Evolutionary conservation across 225 moss, liverwort and hornwort species (phyloP).

Genomic region (Neckera pumila): DNA sequence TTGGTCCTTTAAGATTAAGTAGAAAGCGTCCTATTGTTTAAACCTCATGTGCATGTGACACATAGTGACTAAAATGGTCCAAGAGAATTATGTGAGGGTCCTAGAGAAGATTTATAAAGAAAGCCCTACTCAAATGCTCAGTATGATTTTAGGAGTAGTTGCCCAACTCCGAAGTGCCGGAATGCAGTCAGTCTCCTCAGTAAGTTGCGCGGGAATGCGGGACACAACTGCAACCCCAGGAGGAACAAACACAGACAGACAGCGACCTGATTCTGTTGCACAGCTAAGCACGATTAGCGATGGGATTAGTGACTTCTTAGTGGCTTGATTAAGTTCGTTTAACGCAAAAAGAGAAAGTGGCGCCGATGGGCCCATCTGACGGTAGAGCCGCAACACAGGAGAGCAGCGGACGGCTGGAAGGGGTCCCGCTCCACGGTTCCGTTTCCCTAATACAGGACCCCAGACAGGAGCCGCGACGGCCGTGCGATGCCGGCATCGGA

Average conservation of each 20-base stretch:
- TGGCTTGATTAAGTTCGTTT: neutral
- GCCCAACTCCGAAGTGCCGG: too few species aligned
- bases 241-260: neutral
- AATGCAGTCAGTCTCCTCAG: neutral
- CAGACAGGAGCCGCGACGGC: fast-evolving
- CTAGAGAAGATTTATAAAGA: too few species aligned
- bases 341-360: neutral
- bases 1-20: too few species aligned
- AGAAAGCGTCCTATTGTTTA: too few species aligned
- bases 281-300: neutral
- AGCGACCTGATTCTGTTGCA: neutral
- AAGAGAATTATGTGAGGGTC: too few species aligned
- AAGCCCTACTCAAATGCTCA: neutral
- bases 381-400: neutral
- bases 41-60: too few species aligned
- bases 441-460: constrained; percentile 8
- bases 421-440: neutral
- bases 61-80: too few species aligned
- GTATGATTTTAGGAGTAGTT: neutral
- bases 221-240: too few species aligned
- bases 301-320: neutral
- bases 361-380: neutral
- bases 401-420: neutral
- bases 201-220: neutral
- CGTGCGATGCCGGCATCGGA: neutral